Percentiles rank a stretch among this genome's conserved stretches.
phyloP scores from a whole-genome alignment of 352 stramenopile species.

The Phytophthora cactorum region DNA sequence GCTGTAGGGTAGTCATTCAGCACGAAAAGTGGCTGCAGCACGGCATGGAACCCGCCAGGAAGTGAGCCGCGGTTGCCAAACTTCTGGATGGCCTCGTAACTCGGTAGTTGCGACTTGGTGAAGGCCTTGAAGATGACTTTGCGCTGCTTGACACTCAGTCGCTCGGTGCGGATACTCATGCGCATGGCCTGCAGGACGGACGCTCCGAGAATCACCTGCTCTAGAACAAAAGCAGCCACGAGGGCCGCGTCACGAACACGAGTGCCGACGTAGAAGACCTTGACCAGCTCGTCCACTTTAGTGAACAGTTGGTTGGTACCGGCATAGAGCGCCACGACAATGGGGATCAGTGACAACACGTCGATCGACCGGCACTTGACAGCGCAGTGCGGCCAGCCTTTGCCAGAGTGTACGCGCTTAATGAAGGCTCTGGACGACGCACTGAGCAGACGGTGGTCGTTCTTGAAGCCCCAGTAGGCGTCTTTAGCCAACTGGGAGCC shows the following conservation, averaged over 20 bases:
- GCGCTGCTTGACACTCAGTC: constrained; percentile 80
- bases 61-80: constrained; percentile 81
- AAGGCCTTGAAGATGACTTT: constrained; percentile 89
- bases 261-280: constrained; percentile 80
- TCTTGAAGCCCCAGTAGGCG: constrained; percentile 86
- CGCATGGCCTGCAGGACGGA: constrained; percentile 84
- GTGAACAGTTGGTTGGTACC: constrained; percentile 82
- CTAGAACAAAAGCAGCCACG: constrained; percentile 77
- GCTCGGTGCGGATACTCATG: constrained; percentile 84
- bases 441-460: constrained; percentile 74
- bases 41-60: constrained; percentile 70
- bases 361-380: constrained; percentile 86
- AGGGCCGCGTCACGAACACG: constrained; percentile 74
- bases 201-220: constrained; percentile 80
- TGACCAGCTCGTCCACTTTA: constrained; percentile 82
- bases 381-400: constrained; percentile 72
- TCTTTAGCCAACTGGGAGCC: constrained; percentile 79
- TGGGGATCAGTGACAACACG: constrained; percentile 72
- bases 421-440: constrained; percentile 76
- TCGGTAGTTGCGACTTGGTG: constrained; percentile 81
- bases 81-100: constrained; percentile 85
- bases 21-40: constrained; percentile 82
- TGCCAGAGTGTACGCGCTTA: constrained; percentile 76
- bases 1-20: constrained; percentile 81
- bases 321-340: constrained; percentile 81